Base-by-base conservation (phyloP, 768 basidiomycete species). In the Tulasnella sp. region DNA sequence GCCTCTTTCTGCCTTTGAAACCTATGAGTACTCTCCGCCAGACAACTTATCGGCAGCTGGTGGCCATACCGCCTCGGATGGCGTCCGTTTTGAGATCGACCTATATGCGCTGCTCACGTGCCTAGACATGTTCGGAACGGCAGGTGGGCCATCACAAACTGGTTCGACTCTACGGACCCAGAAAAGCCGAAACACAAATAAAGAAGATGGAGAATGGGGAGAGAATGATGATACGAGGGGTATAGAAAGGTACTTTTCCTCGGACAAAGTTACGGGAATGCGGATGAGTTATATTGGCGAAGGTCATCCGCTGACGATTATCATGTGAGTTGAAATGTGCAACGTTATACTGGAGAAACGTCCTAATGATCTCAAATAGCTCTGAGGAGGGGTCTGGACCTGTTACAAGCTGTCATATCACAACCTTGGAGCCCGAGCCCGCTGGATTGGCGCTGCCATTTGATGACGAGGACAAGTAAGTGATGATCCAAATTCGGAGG, bases 81-180 rank as follows among this genome's bases (percentile, higher is more conserved):
- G n/a, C n/a, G 67, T 67, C 2, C 72, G 77, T 0, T 84, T 96
- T 59, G 88, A 92, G 63, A 74, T 99, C 50, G 83, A 83, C 2
- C 75, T 99, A 33, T 75, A 78, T 62, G 81, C 80, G 3, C 67
- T 96, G 45, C 75, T 95, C 54, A 90, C 95, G 57, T 91, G 87
- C 59, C 70, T 99, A 28, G 92, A 93, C 59, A 81, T 96, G 49
- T 96, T 92, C 59, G 92, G 93, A 25, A 85, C 89, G 9, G 86
- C 83, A 1, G 64, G 65, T 4, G 64, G 29, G 5, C 24, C 35
- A 29, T 28, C 46, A 37, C 20, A 16, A 19, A 19, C 28, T 5
- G 20, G 19, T 10, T 19, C 16, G 20, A 45, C 20, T 8, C 19
- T 19, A 19, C n/a, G n/a, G n/a, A n/a, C n/a, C n/a, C n/a, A n/a